Evolutionary conservation across 1,284 basidiomycete species (phyloP).

Genomic region (Sporisorium iseilematis-ciliati): DNA sequence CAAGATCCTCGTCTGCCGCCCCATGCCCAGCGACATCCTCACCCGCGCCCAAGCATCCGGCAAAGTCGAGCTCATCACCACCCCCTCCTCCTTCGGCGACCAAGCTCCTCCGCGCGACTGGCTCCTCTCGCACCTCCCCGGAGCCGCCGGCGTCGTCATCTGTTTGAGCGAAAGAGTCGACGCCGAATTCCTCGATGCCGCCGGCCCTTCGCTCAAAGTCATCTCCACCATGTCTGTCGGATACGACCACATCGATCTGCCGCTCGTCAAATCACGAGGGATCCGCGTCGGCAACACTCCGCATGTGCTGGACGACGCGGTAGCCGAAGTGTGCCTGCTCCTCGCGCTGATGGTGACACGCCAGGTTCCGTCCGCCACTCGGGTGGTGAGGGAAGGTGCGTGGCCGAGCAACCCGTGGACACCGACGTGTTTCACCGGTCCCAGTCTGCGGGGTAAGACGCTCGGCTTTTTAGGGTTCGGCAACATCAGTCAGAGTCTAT

Average conservation of each 20-base stretch:
- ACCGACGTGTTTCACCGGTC: slow-evolving; percentile 78
- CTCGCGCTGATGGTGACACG: slow-evolving; percentile 90
- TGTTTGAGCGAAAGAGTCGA: slow-evolving; percentile 82
- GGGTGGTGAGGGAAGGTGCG: slow-evolving; percentile 78
- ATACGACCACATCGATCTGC: slow-evolving; percentile 82
- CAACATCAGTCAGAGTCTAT: slow-evolving; percentile 73
- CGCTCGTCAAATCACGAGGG: slow-evolving; percentile 76
- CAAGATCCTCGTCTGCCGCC: slow-evolving; percentile 38
- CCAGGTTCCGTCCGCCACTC: slow-evolving; percentile 76
- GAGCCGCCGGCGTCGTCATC: slow-evolving; percentile 77
- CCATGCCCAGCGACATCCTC: slow-evolving; percentile 41
- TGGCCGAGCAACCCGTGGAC: slow-evolving; percentile 81
- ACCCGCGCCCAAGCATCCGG: slow-evolving; percentile 29
- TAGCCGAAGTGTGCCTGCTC: slow-evolving; percentile 89
- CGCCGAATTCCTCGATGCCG: slow-evolving; percentile 56
- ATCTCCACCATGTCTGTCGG: slow-evolving; percentile 82
- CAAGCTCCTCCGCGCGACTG: slow-evolving; percentile 74
- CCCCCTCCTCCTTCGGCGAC: slow-evolving; percentile 75
- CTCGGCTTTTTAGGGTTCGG: slow-evolving; percentile 94
- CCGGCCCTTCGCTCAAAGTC: slow-evolving; percentile 76
- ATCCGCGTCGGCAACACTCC: slow-evolving; percentile 91
- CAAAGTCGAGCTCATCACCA: slow-evolving; percentile 73
- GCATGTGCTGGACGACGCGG: slow-evolving; percentile 87
- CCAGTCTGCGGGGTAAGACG: slow-evolving; percentile 75
- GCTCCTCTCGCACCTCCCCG: slow-evolving; percentile 81